Conservation (phyloP, 1,139 yeast species). For the Taphrina pruni region DNA sequence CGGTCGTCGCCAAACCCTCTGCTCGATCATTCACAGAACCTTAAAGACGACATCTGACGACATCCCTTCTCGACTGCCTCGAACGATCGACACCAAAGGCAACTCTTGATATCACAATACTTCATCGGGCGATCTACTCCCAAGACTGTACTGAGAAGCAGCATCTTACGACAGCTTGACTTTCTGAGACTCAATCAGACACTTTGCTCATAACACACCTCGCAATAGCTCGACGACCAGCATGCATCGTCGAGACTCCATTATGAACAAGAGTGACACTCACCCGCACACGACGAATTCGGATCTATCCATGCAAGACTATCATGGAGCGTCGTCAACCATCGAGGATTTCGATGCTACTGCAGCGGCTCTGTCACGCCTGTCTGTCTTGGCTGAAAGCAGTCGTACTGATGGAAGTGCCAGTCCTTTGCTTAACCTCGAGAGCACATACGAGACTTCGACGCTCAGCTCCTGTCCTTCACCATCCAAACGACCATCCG, state of each 20-base stretch:
- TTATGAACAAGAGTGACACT: constrained; percentile 18
- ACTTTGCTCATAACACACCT: background rate
- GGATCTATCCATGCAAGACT: constrained; percentile 7
- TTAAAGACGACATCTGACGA: too few species aligned
- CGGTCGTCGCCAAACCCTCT: background rate
- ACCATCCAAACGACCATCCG: constrained; percentile 34
- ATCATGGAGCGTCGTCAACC: background rate
- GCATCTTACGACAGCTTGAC: background rate
- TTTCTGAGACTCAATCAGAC: background rate
- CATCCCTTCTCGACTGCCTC: background rate
- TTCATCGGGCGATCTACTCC: too few species aligned
- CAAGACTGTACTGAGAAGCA: too few species aligned
- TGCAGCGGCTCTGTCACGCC: constrained; percentile 37
- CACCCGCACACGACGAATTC: constrained; percentile 3
- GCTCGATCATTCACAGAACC: too few species aligned
- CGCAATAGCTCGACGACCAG: background rate
- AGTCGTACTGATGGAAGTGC: constrained; percentile 19
- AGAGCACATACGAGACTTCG: constrained; percentile 34
- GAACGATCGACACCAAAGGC: background rate
- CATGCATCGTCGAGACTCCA: constrained; percentile 25
- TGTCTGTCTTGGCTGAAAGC: constrained; percentile 26
- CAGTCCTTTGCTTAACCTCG: constrained; percentile 14
- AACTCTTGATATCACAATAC: too few species aligned
- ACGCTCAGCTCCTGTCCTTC: constrained; percentile 31
- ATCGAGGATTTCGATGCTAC: constrained; percentile 31